These are phyloP conservation scores for Cordyceps militaris DNA, from an alignment of 2,329 filamentous ascomycete genomes.

Conservation along the genomic window DNA sequence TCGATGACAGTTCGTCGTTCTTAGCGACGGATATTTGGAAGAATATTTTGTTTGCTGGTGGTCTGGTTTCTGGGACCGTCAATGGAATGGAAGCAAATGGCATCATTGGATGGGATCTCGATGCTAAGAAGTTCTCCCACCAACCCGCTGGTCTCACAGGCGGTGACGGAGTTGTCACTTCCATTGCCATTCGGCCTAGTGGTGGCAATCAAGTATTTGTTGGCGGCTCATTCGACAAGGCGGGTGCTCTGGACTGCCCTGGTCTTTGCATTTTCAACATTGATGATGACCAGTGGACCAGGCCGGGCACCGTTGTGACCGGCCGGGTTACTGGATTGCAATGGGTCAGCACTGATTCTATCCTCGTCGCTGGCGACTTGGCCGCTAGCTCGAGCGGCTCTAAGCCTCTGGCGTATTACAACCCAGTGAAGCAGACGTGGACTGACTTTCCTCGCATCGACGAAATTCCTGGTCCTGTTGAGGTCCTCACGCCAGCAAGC, in stretches of 20 bases:
- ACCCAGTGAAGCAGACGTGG: slow-evolving; percentile 62
- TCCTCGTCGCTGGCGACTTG: slow-evolving; percentile 74
- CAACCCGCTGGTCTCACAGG: slow-evolving; percentile 75
- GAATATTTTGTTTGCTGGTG: slow-evolving; percentile 73
- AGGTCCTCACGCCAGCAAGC: slow-evolving; percentile 67
- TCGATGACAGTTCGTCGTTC: slow-evolving; percentile 69
- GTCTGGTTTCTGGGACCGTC: slow-evolving; percentile 65
- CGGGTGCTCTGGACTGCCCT: slow-evolving; percentile 75
- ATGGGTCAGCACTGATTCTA: slow-evolving; percentile 65
- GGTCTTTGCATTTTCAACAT: slow-evolving; percentile 75
- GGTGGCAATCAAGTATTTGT: slow-evolving; percentile 68
- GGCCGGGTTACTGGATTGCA: slow-evolving; percentile 66
- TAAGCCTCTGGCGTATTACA: slow-evolving; percentile 66
- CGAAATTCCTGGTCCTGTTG: slow-evolving; percentile 71
- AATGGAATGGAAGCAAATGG: slow-evolving; percentile 59
- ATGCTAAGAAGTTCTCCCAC: slow-evolving; percentile 51
- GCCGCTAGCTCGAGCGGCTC: slow-evolving; percentile 54
- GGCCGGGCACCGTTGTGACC: slow-evolving; percentile 63
- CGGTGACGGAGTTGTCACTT: slow-evolving; percentile 62
- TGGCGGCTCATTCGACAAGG: slow-evolving; percentile 75
- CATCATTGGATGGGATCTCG: slow-evolving; percentile 73
- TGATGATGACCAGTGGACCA: slow-evolving; percentile 66
- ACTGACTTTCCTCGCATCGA: slow-evolving; percentile 52
- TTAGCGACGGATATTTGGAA: slow-evolving; percentile 60
- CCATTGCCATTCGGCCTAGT: slow-evolving; percentile 65